phyloP scores from a whole-genome alignment of 345 rosid genomes.

The Euphorbia lathyris region DNA sequence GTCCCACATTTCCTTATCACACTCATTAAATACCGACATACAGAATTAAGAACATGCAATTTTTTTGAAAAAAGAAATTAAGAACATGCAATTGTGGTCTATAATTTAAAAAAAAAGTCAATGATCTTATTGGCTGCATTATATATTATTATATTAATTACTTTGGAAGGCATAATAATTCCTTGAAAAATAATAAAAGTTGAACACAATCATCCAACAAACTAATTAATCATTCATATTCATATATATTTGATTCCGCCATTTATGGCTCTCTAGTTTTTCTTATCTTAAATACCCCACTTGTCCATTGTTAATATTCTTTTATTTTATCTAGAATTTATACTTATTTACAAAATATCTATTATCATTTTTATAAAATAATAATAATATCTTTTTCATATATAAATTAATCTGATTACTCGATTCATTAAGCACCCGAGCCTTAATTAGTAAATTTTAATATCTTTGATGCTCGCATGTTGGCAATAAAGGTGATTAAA shows the following conservation, averaged over 20 bases:
- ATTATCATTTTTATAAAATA: too few relatives aligned
- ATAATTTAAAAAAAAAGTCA: not conserved
- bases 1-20: constrained; percentile 26
- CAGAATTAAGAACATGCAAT: constrained; percentile 3
- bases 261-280: constrained; percentile 7
- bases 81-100: constrained; percentile 24
- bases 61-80: not conserved
- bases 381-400: too few relatives aligned
- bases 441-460: too few relatives aligned
- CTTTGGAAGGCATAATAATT: not conserved
- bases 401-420: too few relatives aligned
- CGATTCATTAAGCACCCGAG: too few relatives aligned
- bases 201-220: constrained; percentile 7
- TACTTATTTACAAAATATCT: too few relatives aligned
- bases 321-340: not conserved
- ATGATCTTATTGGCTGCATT: constrained; percentile 16
- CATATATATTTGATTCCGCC: constrained; percentile 8
- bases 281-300: not conserved
- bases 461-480: too few relatives aligned
- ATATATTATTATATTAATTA: not conserved
- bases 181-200: not conserved
- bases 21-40: constrained; percentile 8
- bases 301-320: not conserved
- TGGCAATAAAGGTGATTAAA: too few relatives aligned
- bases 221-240: constrained; percentile 4